These are phyloP conservation scores for Erodium maritimum DNA, from an alignment of 345 rosid genomes.

Conservation along the genomic window DNA sequence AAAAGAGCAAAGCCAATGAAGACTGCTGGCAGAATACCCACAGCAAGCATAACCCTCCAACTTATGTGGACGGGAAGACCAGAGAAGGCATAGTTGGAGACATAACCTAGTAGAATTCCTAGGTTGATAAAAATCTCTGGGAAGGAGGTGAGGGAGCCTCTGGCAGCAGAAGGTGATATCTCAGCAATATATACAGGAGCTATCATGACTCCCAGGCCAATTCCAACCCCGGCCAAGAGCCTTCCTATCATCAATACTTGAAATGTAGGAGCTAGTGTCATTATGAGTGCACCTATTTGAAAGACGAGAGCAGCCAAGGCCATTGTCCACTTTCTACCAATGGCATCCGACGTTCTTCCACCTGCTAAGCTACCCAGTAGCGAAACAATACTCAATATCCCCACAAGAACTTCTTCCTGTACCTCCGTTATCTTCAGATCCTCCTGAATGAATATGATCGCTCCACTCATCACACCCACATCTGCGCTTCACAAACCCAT, in stretches of 20 bases:
- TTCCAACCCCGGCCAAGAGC: slow-evolving; percentile 66
- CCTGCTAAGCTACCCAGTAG: slow-evolving; percentile 82
- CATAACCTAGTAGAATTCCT: slow-evolving; percentile 81
- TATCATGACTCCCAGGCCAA: slow-evolving; percentile 85
- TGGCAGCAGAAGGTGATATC: slow-evolving; percentile 51
- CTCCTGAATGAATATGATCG: slow-evolving; percentile 73
- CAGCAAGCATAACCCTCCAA: slow-evolving; percentile 93
- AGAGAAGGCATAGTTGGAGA: slow-evolving; percentile 74
- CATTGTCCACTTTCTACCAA: slow-evolving; percentile 95
- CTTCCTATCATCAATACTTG: slow-evolving; percentile 62
- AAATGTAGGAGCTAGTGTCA: slow-evolving; percentile 73
- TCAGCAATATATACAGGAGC: slow-evolving; percentile 87
- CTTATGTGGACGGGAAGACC: slow-evolving; percentile 51
- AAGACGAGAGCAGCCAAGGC: slow-evolving; percentile 75
- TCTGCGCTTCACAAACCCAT: slow-evolving; percentile 30
- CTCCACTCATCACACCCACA: slow-evolving; percentile 97
- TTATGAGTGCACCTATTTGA: slow-evolving; percentile 59
- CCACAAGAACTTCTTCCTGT: slow-evolving; percentile 68
- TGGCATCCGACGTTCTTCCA: slow-evolving; percentile 66
- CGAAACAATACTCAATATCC: slow-evolving; percentile 64
- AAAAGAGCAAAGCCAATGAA: slow-evolving; percentile 68
- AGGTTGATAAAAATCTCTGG: slow-evolving; percentile 76
- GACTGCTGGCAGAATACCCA: slow-evolving; percentile 72
- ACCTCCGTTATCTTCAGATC: slow-evolving; percentile 72
- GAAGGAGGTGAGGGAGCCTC: slow-evolving; percentile 79